Evolutionary conservation across 2,329 filamentous ascomycete species (phyloP), one percentile per base, ranked within the genome.

Genomic region (Botrytis pseudocinerea): DNA sequence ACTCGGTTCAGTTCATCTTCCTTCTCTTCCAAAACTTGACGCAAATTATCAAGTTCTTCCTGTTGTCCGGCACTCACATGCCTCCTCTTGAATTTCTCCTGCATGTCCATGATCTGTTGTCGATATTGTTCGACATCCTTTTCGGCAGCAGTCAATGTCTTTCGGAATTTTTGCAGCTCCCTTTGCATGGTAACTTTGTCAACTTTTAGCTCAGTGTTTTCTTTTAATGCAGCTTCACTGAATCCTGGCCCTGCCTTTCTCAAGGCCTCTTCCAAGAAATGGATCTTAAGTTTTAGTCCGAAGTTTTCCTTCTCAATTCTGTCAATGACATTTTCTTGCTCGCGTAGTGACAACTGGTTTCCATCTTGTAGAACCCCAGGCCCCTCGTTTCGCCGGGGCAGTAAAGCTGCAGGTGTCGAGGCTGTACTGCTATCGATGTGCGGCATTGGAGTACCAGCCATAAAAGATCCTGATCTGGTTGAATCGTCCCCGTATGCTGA

Each of bases 261-360:
- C 68, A 99, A 84, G 22, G 93, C 93, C 78, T 98, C 94, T 82
- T 99, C 94, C 72, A 99, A 87, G 81, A 97, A 99, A 82, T 98
- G 94, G 70, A 98, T 97, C 82, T 97, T 98, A 78, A 98, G 88
- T 83, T 98, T 98, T 71, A 99, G 86, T 38, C 94, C 94, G 81
- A 98, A 99, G 80, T 99, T 99, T 80, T 98, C 96, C 85, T 99
- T 99, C 81, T 98, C 94, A 78, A 99, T 95, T 80, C 93, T 93
- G 83, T 98, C 93, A 78, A 99, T 95, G 77, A 96, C 92, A 78
- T 94, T 94, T 83, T 98, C 96, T 82, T 99, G 96, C 81, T 99
- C 96, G 75, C 94, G 91, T 73, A 99, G 83, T 1, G 96, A 97
- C 78, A 98, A 87, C 80, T 97, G 92, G 78, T 98, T 97, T 32